A percentile compares a stretch with the other conserved stretches of the same genome.
phyloP scores from a whole-genome alignment of 2,329 filamentous ascomycete genomes.

The Clathrospora elynae region DNA sequence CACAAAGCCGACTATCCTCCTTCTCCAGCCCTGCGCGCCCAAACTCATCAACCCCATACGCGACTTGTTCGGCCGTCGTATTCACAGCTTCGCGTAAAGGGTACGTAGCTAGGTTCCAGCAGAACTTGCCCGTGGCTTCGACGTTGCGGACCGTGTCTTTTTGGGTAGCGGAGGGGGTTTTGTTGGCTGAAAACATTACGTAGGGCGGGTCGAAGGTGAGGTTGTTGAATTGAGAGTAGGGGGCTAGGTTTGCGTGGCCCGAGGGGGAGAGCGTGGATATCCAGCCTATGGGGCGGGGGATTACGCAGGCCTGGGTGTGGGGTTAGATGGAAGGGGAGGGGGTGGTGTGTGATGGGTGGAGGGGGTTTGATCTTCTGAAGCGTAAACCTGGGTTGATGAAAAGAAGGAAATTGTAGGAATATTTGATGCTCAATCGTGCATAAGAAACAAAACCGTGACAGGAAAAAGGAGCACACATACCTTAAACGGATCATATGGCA shows the following conservation, averaged over 20 bases:
- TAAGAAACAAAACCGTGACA: neutral
- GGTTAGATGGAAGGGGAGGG: neutral
- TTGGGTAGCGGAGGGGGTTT: constrained; percentile 52
- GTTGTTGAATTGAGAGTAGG: constrained; percentile 67
- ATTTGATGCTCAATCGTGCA: neutral
- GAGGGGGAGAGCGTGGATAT: constrained; percentile 60
- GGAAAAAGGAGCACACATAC: constrained; percentile 29
- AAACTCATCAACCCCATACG: constrained; percentile 61
- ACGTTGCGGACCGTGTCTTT: constrained; percentile 65
- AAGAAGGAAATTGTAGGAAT: neutral
- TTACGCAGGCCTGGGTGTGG: constrained; percentile 57
- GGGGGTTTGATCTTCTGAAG: too few species aligned
- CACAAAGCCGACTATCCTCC: constrained; percentile 48
- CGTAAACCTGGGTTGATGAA: too few species aligned
- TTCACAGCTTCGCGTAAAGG: constrained; percentile 62
- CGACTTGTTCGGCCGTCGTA: constrained; percentile 57
- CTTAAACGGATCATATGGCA: constrained; percentile 63
- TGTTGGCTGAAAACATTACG: constrained; percentile 66
- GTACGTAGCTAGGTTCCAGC: constrained; percentile 65
- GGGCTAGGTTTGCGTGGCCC: constrained; percentile 61
- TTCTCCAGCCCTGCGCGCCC: constrained; percentile 57
- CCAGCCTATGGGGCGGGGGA: constrained; percentile 67
- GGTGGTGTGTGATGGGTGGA: neutral
- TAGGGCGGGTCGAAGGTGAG: constrained; percentile 67
- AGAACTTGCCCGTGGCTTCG: constrained; percentile 61